Conservation (phyloP, 1,284 basidiomycete species). For the Irpex lacteus region DNA sequence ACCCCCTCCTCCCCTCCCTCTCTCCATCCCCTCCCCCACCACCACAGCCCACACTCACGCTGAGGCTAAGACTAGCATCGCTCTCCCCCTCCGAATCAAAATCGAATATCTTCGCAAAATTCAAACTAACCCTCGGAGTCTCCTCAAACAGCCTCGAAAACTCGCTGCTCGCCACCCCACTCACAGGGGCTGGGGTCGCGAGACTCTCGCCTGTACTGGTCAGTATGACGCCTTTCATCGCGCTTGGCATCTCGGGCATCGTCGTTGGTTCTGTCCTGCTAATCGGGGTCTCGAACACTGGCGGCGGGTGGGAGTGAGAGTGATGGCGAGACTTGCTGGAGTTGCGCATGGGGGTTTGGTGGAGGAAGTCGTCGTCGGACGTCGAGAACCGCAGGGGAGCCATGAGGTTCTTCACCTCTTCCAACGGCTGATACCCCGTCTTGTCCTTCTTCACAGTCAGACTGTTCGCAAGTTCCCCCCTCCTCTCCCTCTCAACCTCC, state of each 20-base stretch:
- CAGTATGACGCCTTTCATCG: slow-evolving; percentile 80
- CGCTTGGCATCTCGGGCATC: slow-evolving; percentile 41
- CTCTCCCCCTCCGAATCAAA: slow-evolving; percentile 40
- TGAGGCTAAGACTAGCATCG: slow-evolving; percentile 20
- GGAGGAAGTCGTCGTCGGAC: slow-evolving; percentile 31
- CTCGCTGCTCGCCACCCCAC: slow-evolving; percentile 32
- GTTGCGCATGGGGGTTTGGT: slow-evolving; percentile 19
- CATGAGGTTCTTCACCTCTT: slow-evolving; percentile 71
- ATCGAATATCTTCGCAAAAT: slow-evolving; percentile 67
- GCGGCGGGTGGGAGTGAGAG: slow-evolving; percentile 28
- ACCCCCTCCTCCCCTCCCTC: slow-evolving; percentile 26
- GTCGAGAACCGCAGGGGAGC: slow-evolving; percentile 40
- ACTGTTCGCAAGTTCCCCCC: too few species aligned
- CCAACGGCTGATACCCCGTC: slow-evolving; percentile 40
- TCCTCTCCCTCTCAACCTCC: slow-evolving; percentile 8
- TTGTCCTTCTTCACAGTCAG: neutral
- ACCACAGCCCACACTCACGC: too few species aligned
- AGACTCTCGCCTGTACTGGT: slow-evolving; percentile 71
- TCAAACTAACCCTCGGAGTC: slow-evolving; percentile 9
- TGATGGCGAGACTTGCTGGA: slow-evolving; percentile 4
- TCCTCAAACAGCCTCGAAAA: slow-evolving; percentile 40
- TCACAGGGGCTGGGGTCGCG: slow-evolving; percentile 56
- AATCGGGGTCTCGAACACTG: slow-evolving; percentile 39
- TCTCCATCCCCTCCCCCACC: slow-evolving; percentile 15
- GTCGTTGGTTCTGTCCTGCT: slow-evolving; percentile 21